Conservation (phyloP, 2,329 filamentous ascomycete species). For the Apiospora kogelbergensis region DNA sequence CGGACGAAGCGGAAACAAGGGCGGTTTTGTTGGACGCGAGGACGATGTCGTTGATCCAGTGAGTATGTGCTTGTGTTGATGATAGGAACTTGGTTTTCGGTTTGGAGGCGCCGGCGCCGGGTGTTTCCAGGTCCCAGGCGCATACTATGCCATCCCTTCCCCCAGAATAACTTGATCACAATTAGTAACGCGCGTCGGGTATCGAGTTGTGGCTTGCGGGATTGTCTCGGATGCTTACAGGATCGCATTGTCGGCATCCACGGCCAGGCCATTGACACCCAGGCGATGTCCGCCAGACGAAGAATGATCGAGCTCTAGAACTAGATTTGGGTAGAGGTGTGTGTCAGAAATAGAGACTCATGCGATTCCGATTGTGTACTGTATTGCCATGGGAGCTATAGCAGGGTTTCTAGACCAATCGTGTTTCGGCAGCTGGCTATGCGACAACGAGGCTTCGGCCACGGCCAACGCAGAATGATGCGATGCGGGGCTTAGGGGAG, state of each 20-base stretch:
- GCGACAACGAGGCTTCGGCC: conserved; percentile 5
- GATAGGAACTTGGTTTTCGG: conserved; percentile 58
- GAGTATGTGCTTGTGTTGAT: conserved; percentile 76
- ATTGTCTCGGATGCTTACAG: conserved; percentile 60
- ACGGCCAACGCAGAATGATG: conserved; percentile 4
- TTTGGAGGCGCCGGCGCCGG: conserved; percentile 55
- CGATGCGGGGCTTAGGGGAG: conserved; percentile 26
- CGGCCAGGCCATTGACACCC: conserved; percentile 90
- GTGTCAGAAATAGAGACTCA: conserved; percentile 20
- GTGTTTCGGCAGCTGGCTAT: background rate
- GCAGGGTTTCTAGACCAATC: background rate
- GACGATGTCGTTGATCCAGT: conserved; percentile 94
- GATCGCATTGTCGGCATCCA: conserved; percentile 80
- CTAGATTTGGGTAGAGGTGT: conserved; percentile 31
- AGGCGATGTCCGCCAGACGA: conserved; percentile 80
- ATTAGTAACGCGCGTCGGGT: background rate
- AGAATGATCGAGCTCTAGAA: conserved; percentile 59
- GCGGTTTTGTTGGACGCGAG: conserved; percentile 76
- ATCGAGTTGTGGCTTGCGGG: background rate
- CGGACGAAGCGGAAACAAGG: conserved; percentile 88
- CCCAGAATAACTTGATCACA: conserved; percentile 75
- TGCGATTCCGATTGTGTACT: conserved; percentile 11
- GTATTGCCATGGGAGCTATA: background rate
- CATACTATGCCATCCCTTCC: conserved; percentile 95
- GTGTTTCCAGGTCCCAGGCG: conserved; percentile 85